phyloP scores from a whole-genome alignment of 768 basidiomycete genomes.

The Mycena filopes region DNA sequence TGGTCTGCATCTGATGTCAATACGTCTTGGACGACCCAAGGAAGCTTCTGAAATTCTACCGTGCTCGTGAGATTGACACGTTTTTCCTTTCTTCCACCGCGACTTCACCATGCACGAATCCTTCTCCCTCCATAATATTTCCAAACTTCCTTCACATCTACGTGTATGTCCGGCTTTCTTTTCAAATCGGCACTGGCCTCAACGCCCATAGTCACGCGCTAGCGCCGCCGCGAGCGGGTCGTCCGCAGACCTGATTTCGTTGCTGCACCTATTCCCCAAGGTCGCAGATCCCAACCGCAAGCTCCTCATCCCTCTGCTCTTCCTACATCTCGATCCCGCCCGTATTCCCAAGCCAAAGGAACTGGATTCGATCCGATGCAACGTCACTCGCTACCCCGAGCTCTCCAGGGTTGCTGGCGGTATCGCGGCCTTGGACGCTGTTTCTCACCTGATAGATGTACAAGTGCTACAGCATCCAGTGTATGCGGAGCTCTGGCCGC shows the following conservation, averaged over 20 bases:
- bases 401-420: neutral
- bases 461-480: neutral
- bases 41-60: too few relatives aligned
- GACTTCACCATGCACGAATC: neutral
- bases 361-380: neutral
- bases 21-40: too few relatives aligned
- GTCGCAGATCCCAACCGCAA: neutral
- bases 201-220: neutral
- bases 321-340: neutral
- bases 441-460: neutral
- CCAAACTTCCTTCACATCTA: slow-evolving; percentile 2
- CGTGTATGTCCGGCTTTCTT: neutral
- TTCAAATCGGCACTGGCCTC: too few relatives aligned
- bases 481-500: neutral
- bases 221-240: neutral
- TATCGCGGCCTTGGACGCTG: neutral
- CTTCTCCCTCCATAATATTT: slow-evolving; percentile 1
- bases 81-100: too few relatives aligned
- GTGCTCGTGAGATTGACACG: too few relatives aligned
- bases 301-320: neutral
- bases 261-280: neutral
- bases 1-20: too few relatives aligned
- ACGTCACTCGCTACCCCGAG: neutral
- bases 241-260: neutral
- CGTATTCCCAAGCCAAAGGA: neutral